Evolutionary conservation across 2,329 filamentous ascomycete species (phyloP), one percentile per base, ranked within the genome.

Genomic region (Orbilia blumenaviensis): DNA sequence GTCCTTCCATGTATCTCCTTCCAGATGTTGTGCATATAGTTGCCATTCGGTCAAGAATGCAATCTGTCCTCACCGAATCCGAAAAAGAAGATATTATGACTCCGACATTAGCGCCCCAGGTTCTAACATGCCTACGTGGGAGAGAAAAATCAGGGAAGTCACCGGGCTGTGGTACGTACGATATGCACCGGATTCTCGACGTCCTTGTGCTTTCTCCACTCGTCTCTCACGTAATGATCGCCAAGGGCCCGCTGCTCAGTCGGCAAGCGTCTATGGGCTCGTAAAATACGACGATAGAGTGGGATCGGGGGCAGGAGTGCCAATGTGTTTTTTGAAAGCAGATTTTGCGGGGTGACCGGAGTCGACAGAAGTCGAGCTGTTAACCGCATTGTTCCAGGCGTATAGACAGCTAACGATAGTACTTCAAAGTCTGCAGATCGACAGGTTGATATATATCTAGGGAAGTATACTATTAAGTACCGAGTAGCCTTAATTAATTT

Each of bases 31-130:
- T 1, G 93, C 94, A 81, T 98, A 99, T 62, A 92, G 85, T 83
- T 99, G 95, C 94, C 94, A 99, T 83, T 98, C 94, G 0, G 92
- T 94, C 79, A 99, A 86, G 83, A 99, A 99, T 1, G 94, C 95
- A 80, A 98, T 93, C 93, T 96, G 79, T 12, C 41, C 62, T 74
- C 54, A 63, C 38, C 34, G 27, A 63, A 66, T 16, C 27, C 3
- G 34, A 27, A 7, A 44, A 44, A 5, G 2, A n/a, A n/a, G n/a
- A n/a, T n/a, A 23, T 56, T 38, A 61, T 61, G 63, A 67, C 34
- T 67, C 63, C 23, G 16, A 44, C 42, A 38, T 42, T 14, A 25
- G 61, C 36, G 23, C 12, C 14, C 38, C 16, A 21, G 10, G 1
- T 29, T 27, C 21, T 14, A n/a, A n/a, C n/a, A n/a, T n/a, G n/a